Conservation (phyloP, 169 alveolate genomes). For the Plasmodium blacklocki region DNA sequence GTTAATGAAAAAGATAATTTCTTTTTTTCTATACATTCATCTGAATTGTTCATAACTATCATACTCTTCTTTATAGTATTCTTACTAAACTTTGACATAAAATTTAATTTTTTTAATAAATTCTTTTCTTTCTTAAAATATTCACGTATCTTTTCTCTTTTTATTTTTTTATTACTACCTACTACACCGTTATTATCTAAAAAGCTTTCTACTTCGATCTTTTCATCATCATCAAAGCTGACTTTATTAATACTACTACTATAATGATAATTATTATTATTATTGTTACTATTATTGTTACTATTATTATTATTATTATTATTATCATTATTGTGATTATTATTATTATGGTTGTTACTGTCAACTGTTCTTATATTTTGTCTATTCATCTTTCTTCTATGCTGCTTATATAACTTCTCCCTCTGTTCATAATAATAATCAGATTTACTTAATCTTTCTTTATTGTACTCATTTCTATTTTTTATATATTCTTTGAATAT, state of each 20-base stretch:
- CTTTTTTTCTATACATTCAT: conserved; percentile 52
- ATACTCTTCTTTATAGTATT: conserved; percentile 48
- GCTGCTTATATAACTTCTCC: background rate
- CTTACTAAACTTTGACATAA: conserved; percentile 18
- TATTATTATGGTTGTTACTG: background rate
- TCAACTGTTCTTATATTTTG: background rate
- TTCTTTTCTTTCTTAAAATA: conserved; percentile 53
- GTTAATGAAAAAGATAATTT: conserved; percentile 39
- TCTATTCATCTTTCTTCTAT: background rate
- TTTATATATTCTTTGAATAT: conserved; percentile 26
- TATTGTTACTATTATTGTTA: too few relatives aligned
- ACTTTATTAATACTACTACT: background rate
- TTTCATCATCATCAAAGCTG: conserved; percentile 5
- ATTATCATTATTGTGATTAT: background rate
- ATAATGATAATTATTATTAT: background rate
- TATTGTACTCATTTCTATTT: conserved; percentile 34
- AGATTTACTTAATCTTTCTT: background rate
- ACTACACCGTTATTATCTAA: background rate
- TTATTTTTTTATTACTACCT: conserved; percentile 3
- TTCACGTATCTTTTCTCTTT: conserved; percentile 31
- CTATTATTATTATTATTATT: background rate
- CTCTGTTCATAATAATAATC: background rate
- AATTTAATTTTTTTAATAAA: conserved; percentile 47
- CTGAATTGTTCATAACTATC: conserved; percentile 49
- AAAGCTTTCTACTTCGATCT: conserved; percentile 1